Base-by-base conservation (phyloP, 495 filamentous ascomycete species). In the Letharia lupina region DNA sequence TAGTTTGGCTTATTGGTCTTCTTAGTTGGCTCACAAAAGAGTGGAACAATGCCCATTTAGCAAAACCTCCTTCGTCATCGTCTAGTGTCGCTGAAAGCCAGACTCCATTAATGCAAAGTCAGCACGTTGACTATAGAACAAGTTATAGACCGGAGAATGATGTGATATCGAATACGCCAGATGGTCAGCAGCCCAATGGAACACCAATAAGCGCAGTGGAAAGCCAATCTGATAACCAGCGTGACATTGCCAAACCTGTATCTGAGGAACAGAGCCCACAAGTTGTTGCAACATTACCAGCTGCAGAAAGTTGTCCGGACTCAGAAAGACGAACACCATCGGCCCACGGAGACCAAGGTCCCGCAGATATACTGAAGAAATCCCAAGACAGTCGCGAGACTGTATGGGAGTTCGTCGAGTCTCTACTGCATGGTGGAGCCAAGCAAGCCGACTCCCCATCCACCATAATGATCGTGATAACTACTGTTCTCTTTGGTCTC, bases 1-100 rank as follows among this genome's bases (percentile, higher is more conserved):
- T 64, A 28, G 50, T 58, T 35, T 64, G 62, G 61, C 23, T 63
- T 15, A 31, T 63, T 47, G 23, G 23, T 54, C n/a, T n/a, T 12
- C 31, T 63, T 39, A 20, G 44, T 63, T 63, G 44, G 48, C 3
- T 58, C 7, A 28, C 4, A 20, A 39, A 5, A 40, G 35, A 35
- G 18, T 64, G 62, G 62, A 58, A 42, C 16, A 58, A 28, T 18
- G 20, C 42, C 10, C 31, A n/a, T 47, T 20, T 15, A 9, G 31
- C 42, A 23, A 15, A 35, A 13, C 15, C 42, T 13, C 10, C 41
- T 44, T 47, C 60, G 33, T n/a, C 18, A 37, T 13, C 42, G 35
- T n/a, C 60, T 47, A 47, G 28, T 33, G 16, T 62, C n/a, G 50
- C 28, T 54, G 50, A 54, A 31, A 33, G 15, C 50, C 50, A 31